Evolutionary conservation across 495 filamentous ascomycete genomes (phyloP), one percentile per base, ranked within the genome.

Genomic region (Schizothecium vesticola): DNA sequence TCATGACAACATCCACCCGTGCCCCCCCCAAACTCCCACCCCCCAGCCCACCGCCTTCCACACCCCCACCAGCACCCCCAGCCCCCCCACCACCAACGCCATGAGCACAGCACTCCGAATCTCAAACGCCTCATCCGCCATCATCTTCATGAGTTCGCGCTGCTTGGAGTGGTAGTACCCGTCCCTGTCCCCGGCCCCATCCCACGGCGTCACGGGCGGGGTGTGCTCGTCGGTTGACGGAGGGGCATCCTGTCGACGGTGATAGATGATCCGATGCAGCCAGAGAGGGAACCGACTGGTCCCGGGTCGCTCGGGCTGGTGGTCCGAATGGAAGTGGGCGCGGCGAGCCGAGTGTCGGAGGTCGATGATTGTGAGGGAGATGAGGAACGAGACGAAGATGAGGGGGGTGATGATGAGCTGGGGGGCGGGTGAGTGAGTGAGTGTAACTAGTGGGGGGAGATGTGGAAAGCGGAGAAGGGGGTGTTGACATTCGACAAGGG

Each of bases 81-180:
- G 33, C n/a, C 63, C 31, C n/a, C 77, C 51, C 11, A 76, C 59
- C 9, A 66, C 73, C 64, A 86, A 19, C 16, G 71, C 69, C 0
- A 78, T 36, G 12, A 84, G 63, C 31, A 86, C 79, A 31, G 66
- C 71, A 24, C 73, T 74, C 55, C 84, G 73, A 22, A 86, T 69
- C 71, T 80, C 76, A 70, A 86, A 85, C 25, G 85, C 84, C 69
- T 87, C 83, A 8, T 72, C 80, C 1, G 81, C 79, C 71, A 86
- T 84, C 77, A 80, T 79, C 73, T 75, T 79, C 76, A 85, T 76
- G 69, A 85, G 73, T 69, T 83, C 77, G 33, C 74, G 73, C 72
- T 87, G 85, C 67, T 84, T 81, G 55, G 79, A 81, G 74, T 84
- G 84, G 72, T 82, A 86, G 68, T 80, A 80, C 79, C 77, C 79